Percentiles rank a stretch among this genome's conserved stretches.
Evolutionary conservation across 2,329 filamentous ascomycete species (phyloP).

Genomic region (Talaromyces sp.): DNA sequence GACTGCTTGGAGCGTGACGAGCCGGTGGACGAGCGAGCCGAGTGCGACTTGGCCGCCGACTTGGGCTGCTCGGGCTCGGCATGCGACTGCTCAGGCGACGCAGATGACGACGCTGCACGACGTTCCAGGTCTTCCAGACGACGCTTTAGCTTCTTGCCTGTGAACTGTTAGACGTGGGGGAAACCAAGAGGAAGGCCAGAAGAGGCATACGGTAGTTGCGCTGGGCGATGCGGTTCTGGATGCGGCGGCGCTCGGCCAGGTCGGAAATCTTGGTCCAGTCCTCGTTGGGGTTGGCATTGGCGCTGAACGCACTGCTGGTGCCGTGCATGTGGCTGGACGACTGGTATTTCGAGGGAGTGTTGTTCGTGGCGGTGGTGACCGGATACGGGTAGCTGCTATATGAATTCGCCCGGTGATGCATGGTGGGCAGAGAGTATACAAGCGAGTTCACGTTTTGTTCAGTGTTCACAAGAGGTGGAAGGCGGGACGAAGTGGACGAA

Average conservation of each 20-base stretch:
- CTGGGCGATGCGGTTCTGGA: conserved; percentile 97
- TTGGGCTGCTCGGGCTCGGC: conserved; percentile 44
- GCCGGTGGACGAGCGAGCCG: conserved; percentile 17
- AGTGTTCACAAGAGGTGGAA: not conserved
- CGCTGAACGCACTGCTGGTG: conserved; percentile 91
- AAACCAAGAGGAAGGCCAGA: not conserved
- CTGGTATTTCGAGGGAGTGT: conserved; percentile 14
- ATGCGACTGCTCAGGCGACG: conserved; percentile 56
- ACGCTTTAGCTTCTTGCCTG: conserved; percentile 64
- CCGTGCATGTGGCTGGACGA: conserved; percentile 63
- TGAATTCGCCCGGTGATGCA: conserved; percentile 2
- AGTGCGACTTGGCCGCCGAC: conserved; percentile 18
- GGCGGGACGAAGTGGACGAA: not conserved
- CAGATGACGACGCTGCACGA: conserved; percentile 56
- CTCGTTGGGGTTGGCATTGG: conserved; percentile 90
- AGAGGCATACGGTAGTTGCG: conserved; percentile 78
- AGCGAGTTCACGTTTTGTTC: not conserved
- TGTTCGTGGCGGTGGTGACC: not conserved
- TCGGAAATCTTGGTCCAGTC: conserved; percentile 99
- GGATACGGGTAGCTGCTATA: conserved; percentile 3
- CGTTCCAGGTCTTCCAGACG: conserved; percentile 61
- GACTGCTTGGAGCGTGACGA: conserved; percentile 22
- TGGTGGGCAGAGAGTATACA: not conserved
- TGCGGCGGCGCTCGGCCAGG: conserved; percentile 84
- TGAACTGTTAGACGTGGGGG: not conserved